Percentiles rank a stretch among this genome's conserved stretches.
Conservation (phyloP, 805 yeast species). For the Maudiozyma pseudohumilis region DNA sequence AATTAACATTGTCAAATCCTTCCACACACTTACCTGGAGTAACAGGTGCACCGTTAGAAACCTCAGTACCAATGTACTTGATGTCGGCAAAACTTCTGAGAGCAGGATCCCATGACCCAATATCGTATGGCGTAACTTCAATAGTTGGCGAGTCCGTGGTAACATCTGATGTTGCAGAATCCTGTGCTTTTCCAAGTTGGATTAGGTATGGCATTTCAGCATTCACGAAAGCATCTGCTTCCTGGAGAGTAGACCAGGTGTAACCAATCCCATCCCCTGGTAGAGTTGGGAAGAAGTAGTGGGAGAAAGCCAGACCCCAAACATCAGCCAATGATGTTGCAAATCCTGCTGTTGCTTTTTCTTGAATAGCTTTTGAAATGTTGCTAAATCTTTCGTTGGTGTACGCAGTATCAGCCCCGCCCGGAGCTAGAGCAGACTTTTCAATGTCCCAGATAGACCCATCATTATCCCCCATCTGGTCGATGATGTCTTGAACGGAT, state of each 20-base stretch:
- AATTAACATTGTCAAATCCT: slow-evolving; percentile 77
- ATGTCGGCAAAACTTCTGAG: slow-evolving; percentile 54
- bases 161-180: slow-evolving; percentile 46
- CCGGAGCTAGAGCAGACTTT: slow-evolving; percentile 51
- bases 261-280: slow-evolving; percentile 55
- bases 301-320: slow-evolving; percentile 70
- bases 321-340: slow-evolving; percentile 57
- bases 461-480: slow-evolving; percentile 23
- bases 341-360: slow-evolving; percentile 54
- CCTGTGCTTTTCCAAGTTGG: slow-evolving; percentile 52
- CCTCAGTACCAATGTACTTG: slow-evolving; percentile 59
- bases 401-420: slow-evolving; percentile 47
- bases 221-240: slow-evolving; percentile 47
- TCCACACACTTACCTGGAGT: slow-evolving; percentile 42
- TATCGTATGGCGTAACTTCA: slow-evolving; percentile 53
- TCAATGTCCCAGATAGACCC: slow-evolving; percentile 59
- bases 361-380: slow-evolving; percentile 41
- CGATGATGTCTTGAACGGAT: slow-evolving; percentile 49
- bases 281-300: slow-evolving; percentile 56
- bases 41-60: slow-evolving; percentile 48
- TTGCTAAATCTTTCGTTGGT: slow-evolving; percentile 43
- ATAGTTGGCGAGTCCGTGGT: slow-evolving; percentile 59
- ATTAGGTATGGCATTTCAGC: slow-evolving; percentile 68
- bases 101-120: slow-evolving; percentile 85
- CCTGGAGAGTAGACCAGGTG: slow-evolving; percentile 50